Conservation (phyloP, 169 alveolate species). For the Plasmodium knowlesi region DNA sequence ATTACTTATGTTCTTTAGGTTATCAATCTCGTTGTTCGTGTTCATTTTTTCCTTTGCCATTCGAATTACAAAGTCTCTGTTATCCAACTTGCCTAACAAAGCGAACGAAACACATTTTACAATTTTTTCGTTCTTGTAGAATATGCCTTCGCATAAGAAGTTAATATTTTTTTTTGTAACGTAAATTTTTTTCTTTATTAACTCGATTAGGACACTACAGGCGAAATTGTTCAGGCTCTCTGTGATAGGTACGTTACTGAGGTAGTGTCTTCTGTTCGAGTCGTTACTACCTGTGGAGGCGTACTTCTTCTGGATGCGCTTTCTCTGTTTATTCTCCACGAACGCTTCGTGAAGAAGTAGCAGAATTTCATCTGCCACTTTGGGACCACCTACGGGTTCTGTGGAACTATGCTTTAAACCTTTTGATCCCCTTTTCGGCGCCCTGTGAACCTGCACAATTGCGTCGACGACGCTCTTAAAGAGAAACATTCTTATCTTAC, state of each 20-base stretch:
- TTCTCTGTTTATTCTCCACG: slow-evolving; percentile 33
- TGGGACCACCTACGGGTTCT: neutral
- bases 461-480: slow-evolving; percentile 29
- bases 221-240: slow-evolving; percentile 45
- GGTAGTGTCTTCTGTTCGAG: neutral
- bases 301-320: slow-evolving; percentile 36
- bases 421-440: neutral
- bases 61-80: slow-evolving; percentile 12
- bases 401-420: too few species aligned
- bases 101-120: slow-evolving; percentile 44
- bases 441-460: neutral
- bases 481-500: neutral
- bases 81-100: slow-evolving; percentile 29
- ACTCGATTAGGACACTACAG: slow-evolving; percentile 46
- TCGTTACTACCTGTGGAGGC: neutral
- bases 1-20: slow-evolving; percentile 31
- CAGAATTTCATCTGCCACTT: neutral
- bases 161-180: slow-evolving; percentile 29
- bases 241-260: neutral
- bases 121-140: slow-evolving; percentile 45
- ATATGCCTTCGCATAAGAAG: slow-evolving; percentile 23
- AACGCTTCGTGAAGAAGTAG: slow-evolving; percentile 40
- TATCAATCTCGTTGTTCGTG: slow-evolving; percentile 10
- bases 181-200: slow-evolving; percentile 31
- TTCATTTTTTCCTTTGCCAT: slow-evolving; percentile 15